These are phyloP conservation scores for Pythium aphanidermatum DNA, from an alignment of 352 stramenopile genomes.

Conservation along the genomic window DNA sequence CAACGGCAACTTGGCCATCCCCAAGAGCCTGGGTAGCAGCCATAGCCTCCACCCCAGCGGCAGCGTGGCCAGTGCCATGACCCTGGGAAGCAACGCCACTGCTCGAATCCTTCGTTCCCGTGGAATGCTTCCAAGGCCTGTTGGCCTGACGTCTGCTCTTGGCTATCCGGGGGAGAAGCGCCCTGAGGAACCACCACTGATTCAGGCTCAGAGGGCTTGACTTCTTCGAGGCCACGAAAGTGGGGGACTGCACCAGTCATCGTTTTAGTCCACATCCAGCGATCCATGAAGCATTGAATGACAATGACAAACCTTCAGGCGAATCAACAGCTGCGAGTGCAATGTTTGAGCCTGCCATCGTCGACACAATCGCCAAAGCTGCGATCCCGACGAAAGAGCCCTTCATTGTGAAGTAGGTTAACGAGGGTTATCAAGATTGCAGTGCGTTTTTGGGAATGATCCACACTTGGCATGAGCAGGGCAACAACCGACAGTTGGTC, in stretches of 20 bases:
- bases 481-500: too few species aligned
- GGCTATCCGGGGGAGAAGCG: too few species aligned
- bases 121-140: too few species aligned
- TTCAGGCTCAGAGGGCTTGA: background rate
- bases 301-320: background rate
- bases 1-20: slow-evolving; percentile 4
- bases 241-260: background rate
- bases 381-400: background rate
- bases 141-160: too few species aligned
- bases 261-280: too few species aligned
- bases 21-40: slow-evolving; percentile 16
- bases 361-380: slow-evolving; percentile 5
- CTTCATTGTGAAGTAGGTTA: too few species aligned
- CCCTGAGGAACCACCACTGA: background rate
- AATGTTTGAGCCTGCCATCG: background rate
- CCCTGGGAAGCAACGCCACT: slow-evolving; percentile 10
- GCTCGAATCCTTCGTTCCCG: slow-evolving; percentile 3
- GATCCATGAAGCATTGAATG: background rate
- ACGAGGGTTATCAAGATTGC: too few species aligned
- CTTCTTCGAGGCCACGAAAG: slow-evolving; percentile 7
- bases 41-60: slow-evolving; percentile 10
- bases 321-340: background rate
- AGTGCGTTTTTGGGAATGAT: too few species aligned
- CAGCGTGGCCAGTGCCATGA: slow-evolving; percentile 18
- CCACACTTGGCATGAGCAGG: too few species aligned